A percentile compares a stretch with the other conserved stretches of the same genome.
These are phyloP conservation scores for Paecilomyces niveus DNA, from an alignment of 2,329 filamentous ascomycete genomes.

Conservation along the genomic window DNA sequence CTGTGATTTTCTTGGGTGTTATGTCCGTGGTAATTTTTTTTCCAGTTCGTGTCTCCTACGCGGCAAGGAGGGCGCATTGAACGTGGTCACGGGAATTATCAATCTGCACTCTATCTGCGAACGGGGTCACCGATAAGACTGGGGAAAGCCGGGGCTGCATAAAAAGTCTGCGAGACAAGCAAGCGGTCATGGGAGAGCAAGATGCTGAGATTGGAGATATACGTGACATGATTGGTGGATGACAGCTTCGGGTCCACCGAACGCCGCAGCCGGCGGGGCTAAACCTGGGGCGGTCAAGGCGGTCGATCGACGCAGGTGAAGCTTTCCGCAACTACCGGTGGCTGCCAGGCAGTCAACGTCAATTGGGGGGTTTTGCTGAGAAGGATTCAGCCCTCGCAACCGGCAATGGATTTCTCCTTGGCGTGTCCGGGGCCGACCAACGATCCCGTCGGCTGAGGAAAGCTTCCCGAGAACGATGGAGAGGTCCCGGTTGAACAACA, in stretches of 20 bases:
- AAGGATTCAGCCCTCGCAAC: not conserved
- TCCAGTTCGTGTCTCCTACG: too few relatives aligned
- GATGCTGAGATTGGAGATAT: not conserved
- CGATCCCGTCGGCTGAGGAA: not conserved
- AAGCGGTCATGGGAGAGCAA: not conserved
- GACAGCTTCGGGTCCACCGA: conserved; percentile 1
- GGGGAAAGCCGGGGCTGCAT: too few relatives aligned
- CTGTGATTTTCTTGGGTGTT: too few relatives aligned
- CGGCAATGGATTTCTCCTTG: not conserved
- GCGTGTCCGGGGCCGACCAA: not conserved
- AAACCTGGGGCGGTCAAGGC: not conserved
- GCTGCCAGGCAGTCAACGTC: not conserved
- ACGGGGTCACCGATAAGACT: too few relatives aligned
- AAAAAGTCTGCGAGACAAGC: too few relatives aligned
- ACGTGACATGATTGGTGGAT: not conserved
- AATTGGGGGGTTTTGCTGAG: not conserved
- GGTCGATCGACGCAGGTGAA: not conserved
- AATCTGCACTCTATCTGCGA: too few relatives aligned
- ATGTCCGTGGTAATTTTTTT: too few relatives aligned
- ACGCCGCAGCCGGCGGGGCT: not conserved
- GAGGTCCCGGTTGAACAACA: too few relatives aligned
- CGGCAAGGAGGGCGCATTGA: too few relatives aligned
- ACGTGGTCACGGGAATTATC: too few relatives aligned
- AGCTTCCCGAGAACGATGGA: not conserved
- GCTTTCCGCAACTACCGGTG: conserved; percentile 1